Conservation (phyloP, 2,329 filamentous ascomycete genomes). For the Raffaelea ambrosiae region DNA sequence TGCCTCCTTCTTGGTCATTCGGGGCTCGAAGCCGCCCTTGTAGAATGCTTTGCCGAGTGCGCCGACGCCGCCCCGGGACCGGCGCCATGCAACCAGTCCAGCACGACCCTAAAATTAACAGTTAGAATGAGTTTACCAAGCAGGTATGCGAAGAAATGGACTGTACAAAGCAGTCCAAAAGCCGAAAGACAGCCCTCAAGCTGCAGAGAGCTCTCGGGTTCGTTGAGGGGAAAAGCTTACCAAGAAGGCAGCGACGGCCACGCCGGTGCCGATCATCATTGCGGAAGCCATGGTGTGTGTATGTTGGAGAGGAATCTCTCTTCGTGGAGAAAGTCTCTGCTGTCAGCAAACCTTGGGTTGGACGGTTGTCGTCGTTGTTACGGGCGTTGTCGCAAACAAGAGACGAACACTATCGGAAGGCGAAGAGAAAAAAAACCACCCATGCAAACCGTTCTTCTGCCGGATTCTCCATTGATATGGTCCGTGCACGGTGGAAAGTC, state of each 20-base stretch:
- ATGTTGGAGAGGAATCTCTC: background rate
- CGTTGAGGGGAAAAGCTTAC: slow-evolving; percentile 26
- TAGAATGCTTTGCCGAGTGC: slow-evolving; percentile 87
- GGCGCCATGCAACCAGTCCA: slow-evolving; percentile 78
- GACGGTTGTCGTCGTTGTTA: no score
- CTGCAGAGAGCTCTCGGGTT: no score
- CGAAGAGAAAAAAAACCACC: no score
- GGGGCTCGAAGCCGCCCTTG: slow-evolving; percentile 95
- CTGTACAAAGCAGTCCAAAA: no score
- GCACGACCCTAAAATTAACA: slow-evolving; percentile 68
- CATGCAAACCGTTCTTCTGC: no score
- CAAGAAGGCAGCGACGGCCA: slow-evolving; percentile 58
- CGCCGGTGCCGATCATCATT: slow-evolving; percentile 49
- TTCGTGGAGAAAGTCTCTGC: no score
- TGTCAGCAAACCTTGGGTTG: no score
- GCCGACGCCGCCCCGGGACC: slow-evolving; percentile 68
- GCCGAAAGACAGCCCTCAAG: background rate
- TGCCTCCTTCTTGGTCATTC: slow-evolving; percentile 90
- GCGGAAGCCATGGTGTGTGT: slow-evolving; percentile 45
- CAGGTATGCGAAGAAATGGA: no score
- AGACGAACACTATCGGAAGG: no score
- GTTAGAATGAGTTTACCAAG: slow-evolving; percentile 5
- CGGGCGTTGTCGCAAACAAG: no score
- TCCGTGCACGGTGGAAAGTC: background rate
- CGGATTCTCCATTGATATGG: no score